Base-by-base conservation (phyloP, 2,329 filamentous ascomycete species). In the Canariomyces notabilis region DNA sequence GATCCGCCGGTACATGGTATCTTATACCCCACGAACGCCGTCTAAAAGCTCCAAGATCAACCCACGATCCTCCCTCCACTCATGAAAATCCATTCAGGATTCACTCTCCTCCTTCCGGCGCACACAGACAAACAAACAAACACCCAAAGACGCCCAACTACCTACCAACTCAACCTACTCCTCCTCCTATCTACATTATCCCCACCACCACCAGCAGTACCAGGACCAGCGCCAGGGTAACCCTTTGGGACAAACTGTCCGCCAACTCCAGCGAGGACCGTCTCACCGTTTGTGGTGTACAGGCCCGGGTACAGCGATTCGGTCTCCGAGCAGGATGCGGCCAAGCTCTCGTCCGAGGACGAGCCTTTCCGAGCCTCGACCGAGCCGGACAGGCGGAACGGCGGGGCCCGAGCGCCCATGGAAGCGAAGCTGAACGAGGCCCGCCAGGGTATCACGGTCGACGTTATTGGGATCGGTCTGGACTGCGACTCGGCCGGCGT, bases 361-460 rank as follows among this genome's bases (percentile, higher is more conserved):
- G 38, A 44, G n/a, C 53, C 51, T 18, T 52, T 52, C 18, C 49
- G 29, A 0, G 31, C 51, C 16, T 18, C 12, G n/a, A 49, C 37
- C 14, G 53, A 51, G 32, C 39, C 40, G 11, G 45, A 21, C 11
- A 31, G 40, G 3, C 42, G 33, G 14, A 37, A 9, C 9, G 34
- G 22, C 18, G 4, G 36, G 31, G 16, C 32, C 22, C 6, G 6
- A 18, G n/a, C 18, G 8, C 36, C 7, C 8, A 7, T 26, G 36
- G 35, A 21, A 32, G 16, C 9, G 15, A 43, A 36, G 45, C 33
- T 35, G 37, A 51, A 46, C 9, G 50, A 46, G 38, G 26, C 9
- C 42, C 40, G 44, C 52, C 49, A 54, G 23, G 47, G 42, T 16
- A 49, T 20, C 38, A 44, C 22, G 19, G 23, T 14, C n/a, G 29